A percentile compares a stretch with the other conserved stretches of the same genome.
Conservation (phyloP, 805 yeast species). For the Saccharomyces mikatae region DNA sequence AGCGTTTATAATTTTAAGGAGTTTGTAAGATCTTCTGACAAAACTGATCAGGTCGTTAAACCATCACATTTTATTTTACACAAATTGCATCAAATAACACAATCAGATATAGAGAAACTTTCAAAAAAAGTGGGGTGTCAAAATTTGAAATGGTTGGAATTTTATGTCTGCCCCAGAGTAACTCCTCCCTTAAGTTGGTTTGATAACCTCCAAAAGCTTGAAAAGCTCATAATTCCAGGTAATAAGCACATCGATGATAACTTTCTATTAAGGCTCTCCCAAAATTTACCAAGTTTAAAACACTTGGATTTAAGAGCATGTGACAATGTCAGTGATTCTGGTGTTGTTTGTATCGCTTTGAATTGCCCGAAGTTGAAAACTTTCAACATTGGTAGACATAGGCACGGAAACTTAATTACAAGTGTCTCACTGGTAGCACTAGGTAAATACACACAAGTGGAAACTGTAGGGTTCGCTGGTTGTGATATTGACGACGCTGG, state of each 20-base stretch:
- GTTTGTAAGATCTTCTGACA: slow-evolving; percentile 27
- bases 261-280: slow-evolving; percentile 44
- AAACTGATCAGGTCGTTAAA: background rate
- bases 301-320: slow-evolving; percentile 78
- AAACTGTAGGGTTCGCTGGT: slow-evolving; percentile 84
- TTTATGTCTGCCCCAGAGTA: slow-evolving; percentile 73
- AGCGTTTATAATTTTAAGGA: slow-evolving; percentile 38
- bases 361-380: slow-evolving; percentile 48
- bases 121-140: slow-evolving; percentile 37
- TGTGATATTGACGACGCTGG: slow-evolving; percentile 70
- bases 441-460: slow-evolving; percentile 46
- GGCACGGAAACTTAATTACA: slow-evolving; percentile 57
- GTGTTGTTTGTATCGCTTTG: slow-evolving; percentile 58
- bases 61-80: slow-evolving; percentile 54
- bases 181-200: slow-evolving; percentile 47
- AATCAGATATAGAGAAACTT: slow-evolving; percentile 44
- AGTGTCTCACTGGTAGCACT: slow-evolving; percentile 58
- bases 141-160: slow-evolving; percentile 59
- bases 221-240: slow-evolving; percentile 58
- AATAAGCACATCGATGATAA: slow-evolving; percentile 53
- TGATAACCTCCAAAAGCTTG: slow-evolving; percentile 32
- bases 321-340: slow-evolving; percentile 65
- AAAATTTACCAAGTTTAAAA: slow-evolving; percentile 49
- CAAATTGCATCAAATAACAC: slow-evolving; percentile 50
- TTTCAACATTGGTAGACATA: slow-evolving; percentile 77